These are phyloP conservation scores for Nitzschia palea DNA, from an alignment of 108 stramenopile species.

Conservation along the genomic window DNA sequence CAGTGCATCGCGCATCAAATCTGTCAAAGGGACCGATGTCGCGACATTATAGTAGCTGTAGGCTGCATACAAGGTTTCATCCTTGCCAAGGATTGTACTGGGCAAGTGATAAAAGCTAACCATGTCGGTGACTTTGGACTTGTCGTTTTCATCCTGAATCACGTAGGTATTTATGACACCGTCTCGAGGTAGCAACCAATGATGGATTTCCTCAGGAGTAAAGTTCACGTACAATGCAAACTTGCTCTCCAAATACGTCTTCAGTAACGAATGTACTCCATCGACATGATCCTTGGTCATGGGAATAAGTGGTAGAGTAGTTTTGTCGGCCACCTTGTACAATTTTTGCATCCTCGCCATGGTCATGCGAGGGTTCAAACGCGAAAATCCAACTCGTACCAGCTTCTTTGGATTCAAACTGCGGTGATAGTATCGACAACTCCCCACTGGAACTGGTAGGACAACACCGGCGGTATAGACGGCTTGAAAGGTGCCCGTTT, in stretches of 20 bases:
- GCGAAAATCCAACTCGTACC: constrained; percentile 91
- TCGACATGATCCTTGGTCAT: constrained; percentile 87
- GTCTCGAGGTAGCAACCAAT: constrained; percentile 94
- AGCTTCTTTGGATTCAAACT: constrained; percentile 95
- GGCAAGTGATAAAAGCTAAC: constrained; percentile 96
- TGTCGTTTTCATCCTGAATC: constrained; percentile 61
- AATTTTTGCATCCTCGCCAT: constrained; percentile 91
- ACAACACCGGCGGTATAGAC: constrained; percentile 99
- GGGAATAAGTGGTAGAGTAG: constrained; percentile 44
- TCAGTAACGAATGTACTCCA: constrained; percentile 72
- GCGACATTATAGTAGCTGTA: constrained; percentile 99
- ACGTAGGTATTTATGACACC: constrained; percentile 94
- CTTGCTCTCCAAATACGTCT: constrained; percentile 71
- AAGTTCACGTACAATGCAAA: constrained; percentile 84
- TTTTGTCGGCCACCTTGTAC: constrained; percentile 75
- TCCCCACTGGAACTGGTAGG: constrained; percentile 91
- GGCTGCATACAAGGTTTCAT: constrained; percentile 89
- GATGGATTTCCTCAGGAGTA: constrained; percentile 86
- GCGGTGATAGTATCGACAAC: constrained; percentile 94
- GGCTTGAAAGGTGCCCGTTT: constrained; percentile 91
- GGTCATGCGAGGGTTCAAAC: constrained; percentile 88
- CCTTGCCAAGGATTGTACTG: constrained; percentile 80
- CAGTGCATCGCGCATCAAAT: constrained; percentile 94
- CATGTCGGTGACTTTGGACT: constrained; percentile 78
- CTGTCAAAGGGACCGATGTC: constrained; percentile 70